Conservation (phyloP, 371 early-diverging fungal genomes). For the Mucor mucedo region DNA sequence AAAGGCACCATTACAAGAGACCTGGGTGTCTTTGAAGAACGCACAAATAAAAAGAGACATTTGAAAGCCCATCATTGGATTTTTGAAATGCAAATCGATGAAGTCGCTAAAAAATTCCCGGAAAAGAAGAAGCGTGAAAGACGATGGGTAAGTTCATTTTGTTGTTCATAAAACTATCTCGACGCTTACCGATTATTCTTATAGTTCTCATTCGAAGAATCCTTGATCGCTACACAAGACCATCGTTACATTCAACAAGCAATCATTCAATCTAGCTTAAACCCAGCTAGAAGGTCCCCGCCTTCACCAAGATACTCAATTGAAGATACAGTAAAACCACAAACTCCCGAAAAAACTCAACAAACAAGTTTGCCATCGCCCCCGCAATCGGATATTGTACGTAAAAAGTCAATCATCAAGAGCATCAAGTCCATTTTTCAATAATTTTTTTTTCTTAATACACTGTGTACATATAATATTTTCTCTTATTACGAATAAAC, state of each 20-base stretch:
- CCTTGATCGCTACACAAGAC: conserved; percentile 21
- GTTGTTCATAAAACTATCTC: background rate
- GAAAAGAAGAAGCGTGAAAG: conserved; percentile 59
- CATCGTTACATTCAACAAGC: conserved; percentile 34
- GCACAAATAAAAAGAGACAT: conserved; percentile 32
- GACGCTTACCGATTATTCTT: background rate
- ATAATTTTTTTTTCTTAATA: background rate
- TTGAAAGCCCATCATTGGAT: conserved; percentile 55
- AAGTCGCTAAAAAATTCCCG: conserved; percentile 54
- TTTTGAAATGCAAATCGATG: conserved; percentile 58
- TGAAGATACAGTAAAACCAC: conserved; percentile 5
- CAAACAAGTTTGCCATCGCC: background rate
- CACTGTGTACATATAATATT: background rate
- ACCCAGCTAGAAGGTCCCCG: conserved; percentile 11
- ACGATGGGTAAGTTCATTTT: conserved; percentile 46
- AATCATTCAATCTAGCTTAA: conserved; percentile 24
- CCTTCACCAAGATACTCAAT: conserved; percentile 24
- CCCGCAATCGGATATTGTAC: background rate
- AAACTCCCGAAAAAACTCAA: background rate
- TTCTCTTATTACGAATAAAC: background rate
- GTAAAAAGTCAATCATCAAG: conserved; percentile 7
- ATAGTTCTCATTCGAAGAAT: conserved; percentile 29
- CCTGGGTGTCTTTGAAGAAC: conserved; percentile 54
- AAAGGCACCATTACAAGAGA: conserved; percentile 49
- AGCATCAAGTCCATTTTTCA: conserved; percentile 14